Evolutionary conservation across 2,329 filamentous ascomycete genomes (phyloP), one percentile per base, ranked within the genome.

Genomic region (Cladobotryum protrusum): DNA sequence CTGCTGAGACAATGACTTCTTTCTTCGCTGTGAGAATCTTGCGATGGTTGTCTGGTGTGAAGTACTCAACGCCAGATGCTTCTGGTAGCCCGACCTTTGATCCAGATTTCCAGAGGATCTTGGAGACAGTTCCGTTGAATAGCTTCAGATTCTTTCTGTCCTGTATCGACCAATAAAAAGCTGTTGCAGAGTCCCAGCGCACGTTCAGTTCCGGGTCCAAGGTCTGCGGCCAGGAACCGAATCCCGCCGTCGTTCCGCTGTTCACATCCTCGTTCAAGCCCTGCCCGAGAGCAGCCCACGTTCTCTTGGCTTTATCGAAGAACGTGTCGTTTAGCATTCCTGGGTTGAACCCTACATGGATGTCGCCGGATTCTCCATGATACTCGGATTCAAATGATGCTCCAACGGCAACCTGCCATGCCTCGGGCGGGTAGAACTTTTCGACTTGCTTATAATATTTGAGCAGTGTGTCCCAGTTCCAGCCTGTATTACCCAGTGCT

Each of bases 401-500:
- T 4, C 72, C 72, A 2, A 59, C 60, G 1, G 56, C 58, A 1
- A 53, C 49, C 53, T 74, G 70, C 33, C 61, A 64, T 0, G 53
- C 43, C 2, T 57, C 62, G 1, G 72, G 72, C 0, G 57, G 41
- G 1, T 62, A 61, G 36, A 70, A 68, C 3, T 53, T 56, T 54
- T 73, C 69, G 11, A 70, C 66, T 57, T 71, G 70, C 32, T 69
- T 72, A 43, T 65, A 63, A 49, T 69, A 68, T 1, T 62, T 60
- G n/a, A 56, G 53, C 24, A 68, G 50, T n/a, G 54, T 44, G 12
- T 59, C 53, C 39, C 53, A 63, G 37, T 57, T 52, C 61, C 61
- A 63, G 15, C 58, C 60, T 1, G 50, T 41, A 34, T 63, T 63
- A n/a, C 61, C 61, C 3, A 63, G 57, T 2, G 48, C 43, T 14